Percentiles rank a stretch among this genome's conserved stretches.
Conservation (phyloP, 2,329 filamentous ascomycete species). For the Colletotrichum sp. region DNA sequence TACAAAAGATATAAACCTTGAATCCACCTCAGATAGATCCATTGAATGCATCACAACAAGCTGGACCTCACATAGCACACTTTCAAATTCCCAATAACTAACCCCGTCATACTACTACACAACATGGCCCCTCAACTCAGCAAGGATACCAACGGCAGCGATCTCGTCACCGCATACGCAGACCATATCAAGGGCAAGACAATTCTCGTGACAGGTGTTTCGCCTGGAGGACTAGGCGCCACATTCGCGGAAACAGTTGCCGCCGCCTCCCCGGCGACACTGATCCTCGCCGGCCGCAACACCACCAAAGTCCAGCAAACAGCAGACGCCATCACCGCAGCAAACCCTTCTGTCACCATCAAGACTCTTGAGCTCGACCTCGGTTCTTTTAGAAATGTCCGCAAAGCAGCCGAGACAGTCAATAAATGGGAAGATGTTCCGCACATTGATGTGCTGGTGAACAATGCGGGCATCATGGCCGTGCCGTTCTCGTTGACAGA, state of each 20-base stretch:
- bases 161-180: constrained; percentile 33
- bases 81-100: not conserved
- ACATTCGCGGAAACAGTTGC: constrained; percentile 42
- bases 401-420: constrained; percentile 40
- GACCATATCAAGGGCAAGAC: constrained; percentile 38
- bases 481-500: constrained; percentile 29
- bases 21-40: not conserved
- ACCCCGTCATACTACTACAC: not conserved
- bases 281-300: constrained; percentile 53
- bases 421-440: constrained; percentile 35
- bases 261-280: constrained; percentile 39
- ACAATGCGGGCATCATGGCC: constrained; percentile 50
- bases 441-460: constrained; percentile 45
- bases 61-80: not conserved
- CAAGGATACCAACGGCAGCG: constrained; percentile 25
- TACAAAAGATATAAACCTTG: not conserved
- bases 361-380: constrained; percentile 44
- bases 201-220: constrained; percentile 48
- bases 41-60: not conserved
- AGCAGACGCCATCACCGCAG: constrained; percentile 35
- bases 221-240: constrained; percentile 43
- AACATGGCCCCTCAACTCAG: not conserved
- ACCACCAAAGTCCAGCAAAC: constrained; percentile 42
- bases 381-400: constrained; percentile 41
- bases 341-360: constrained; percentile 35